Percentiles rank a stretch among this genome's conserved stretches.
Conservation (phyloP, 345 rosid genomes). For the Erucastrum elatum region DNA sequence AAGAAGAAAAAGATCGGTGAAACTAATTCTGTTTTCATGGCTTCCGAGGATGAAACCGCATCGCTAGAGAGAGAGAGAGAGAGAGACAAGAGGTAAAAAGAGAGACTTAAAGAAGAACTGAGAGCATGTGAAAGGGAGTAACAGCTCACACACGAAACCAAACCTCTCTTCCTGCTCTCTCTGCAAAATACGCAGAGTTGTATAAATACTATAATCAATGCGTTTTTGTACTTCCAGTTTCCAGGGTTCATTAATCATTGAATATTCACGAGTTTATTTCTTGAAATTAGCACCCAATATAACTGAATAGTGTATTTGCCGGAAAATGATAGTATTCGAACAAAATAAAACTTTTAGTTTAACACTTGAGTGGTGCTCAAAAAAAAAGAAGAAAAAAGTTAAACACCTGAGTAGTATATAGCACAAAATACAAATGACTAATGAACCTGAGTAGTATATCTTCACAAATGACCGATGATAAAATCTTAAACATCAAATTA, state of each 20-base stretch:
- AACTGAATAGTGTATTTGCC: background rate
- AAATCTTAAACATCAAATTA: background rate
- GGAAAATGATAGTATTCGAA: background rate
- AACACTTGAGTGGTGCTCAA: background rate
- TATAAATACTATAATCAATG: constrained; percentile 33
- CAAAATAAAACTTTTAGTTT: background rate
- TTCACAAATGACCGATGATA: background rate
- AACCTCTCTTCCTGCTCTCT: constrained; percentile 33
- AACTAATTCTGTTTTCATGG: constrained; percentile 43
- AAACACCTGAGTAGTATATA: background rate
- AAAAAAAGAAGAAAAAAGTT: no score
- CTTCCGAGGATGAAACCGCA: constrained; percentile 45
- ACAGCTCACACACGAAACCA: constrained; percentile 37
- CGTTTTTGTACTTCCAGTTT: constrained; percentile 25
- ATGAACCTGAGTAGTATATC: no score
- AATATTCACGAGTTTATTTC: constrained; percentile 6
- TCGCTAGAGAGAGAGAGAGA: constrained; percentile 28
- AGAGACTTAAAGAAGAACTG: constrained; percentile 41
- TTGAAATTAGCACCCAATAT: background rate
- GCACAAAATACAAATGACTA: background rate
- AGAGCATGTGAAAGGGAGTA: constrained; percentile 46
- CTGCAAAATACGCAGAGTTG: constrained; percentile 29
- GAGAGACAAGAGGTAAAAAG: constrained; percentile 27
- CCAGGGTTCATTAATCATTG: constrained; percentile 31
- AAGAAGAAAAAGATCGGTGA: constrained; percentile 25